Evolutionary conservation across 148 eudicot species (phyloP).

Genomic region (Rhododendron vialii): DNA sequence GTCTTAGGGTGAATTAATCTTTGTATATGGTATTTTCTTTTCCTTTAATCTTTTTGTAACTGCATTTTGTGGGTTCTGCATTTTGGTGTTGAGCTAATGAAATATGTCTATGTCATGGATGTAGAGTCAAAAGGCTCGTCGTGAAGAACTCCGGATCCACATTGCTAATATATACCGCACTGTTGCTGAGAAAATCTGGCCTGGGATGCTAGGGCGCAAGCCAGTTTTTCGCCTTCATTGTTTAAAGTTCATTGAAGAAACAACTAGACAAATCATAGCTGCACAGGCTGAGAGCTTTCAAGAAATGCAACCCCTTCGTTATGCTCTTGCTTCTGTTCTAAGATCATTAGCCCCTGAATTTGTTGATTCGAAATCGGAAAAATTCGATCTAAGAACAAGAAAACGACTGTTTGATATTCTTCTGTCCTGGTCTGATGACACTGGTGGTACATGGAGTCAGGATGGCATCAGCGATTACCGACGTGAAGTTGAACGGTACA

Average conservation of each 20-base stretch:
- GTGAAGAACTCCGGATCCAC: slow-evolving; percentile 89
- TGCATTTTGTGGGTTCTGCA: neutral
- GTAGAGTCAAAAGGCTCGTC: slow-evolving; percentile 95
- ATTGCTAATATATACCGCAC: slow-evolving; percentile 87
- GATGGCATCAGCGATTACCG: slow-evolving; percentile 89
- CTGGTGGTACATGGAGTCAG: slow-evolving; percentile 75
- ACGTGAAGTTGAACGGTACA: slow-evolving; percentile 96
- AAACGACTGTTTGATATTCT: slow-evolving; percentile 93
- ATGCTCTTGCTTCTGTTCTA: slow-evolving; percentile 85
- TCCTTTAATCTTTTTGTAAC: neutral
- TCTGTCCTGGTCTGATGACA: slow-evolving; percentile 90
- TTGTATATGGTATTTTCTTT: neutral
- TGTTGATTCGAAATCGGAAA: slow-evolving; percentile 95
- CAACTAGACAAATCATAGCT: slow-evolving; percentile 62
- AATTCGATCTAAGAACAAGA: slow-evolving; percentile 81
- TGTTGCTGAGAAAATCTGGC: slow-evolving; percentile 96
- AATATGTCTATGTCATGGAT: slow-evolving; percentile 8
- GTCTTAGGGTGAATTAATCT: neutral
- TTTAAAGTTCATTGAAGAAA: slow-evolving; percentile 90
- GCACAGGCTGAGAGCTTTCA: slow-evolving; percentile 75
- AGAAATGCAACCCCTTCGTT: slow-evolving; percentile 92
- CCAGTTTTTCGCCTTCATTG: slow-evolving; percentile 93
- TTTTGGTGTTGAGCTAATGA: slow-evolving; percentile 2
- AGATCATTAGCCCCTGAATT: slow-evolving; percentile 96
- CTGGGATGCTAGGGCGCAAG: slow-evolving; percentile 86